Base-by-base conservation (phyloP, 495 filamentous ascomycete species). In the Aspergillus egyptiacus region DNA sequence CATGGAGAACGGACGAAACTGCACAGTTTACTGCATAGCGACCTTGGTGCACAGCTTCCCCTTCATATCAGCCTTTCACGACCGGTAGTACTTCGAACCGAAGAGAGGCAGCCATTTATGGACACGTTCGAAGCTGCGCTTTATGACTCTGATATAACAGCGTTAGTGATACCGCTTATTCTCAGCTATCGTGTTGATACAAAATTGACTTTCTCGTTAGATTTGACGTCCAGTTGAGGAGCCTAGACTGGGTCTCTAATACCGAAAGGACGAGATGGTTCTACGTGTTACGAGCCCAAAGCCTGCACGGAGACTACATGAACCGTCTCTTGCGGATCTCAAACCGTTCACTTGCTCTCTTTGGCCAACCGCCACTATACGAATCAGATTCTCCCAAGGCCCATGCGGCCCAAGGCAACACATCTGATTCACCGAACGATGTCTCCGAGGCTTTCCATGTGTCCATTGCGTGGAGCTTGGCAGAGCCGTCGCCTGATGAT, bases 21-120 rank as follows among this genome's bases (percentile, higher is more conserved):
- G 37, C 56, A 81, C 36, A 85, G 77, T 48, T 79, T 90, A 32
- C 72, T 96, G 3, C 74, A 71, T 18, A 89, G 81, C 47, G 86
- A 91, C 44, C 78, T 96, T 0, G 87, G 80, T 31, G 78, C 79
- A 8, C 82, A 85, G n/a, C 72, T 85, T 41, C 90, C 91, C 3
- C 76, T 98, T 18, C 93, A 98, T 67, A 80, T 98, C 57, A 95
- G 88, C 56, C 74, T 98, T 8, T 96, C 93, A 8, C 69, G 84
- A 7, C 82, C 90, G 2, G 64, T 94, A 17, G 67, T 77, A 17
- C 76, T 96, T 3, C 65, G 68, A 46, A 86, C 85, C 0, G 69
- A 78, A 19, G 77, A 87, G 55, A 81, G 82, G 18, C 77, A 82
- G 17, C 41, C 47, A 1, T 94, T 94, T 53, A 64, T 83, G 2